Percentiles rank a stretch among this genome's conserved stretches.
Evolutionary conservation across 2,329 filamentous ascomycete genomes (phyloP).

Genomic region (Trichothecium roseum): DNA sequence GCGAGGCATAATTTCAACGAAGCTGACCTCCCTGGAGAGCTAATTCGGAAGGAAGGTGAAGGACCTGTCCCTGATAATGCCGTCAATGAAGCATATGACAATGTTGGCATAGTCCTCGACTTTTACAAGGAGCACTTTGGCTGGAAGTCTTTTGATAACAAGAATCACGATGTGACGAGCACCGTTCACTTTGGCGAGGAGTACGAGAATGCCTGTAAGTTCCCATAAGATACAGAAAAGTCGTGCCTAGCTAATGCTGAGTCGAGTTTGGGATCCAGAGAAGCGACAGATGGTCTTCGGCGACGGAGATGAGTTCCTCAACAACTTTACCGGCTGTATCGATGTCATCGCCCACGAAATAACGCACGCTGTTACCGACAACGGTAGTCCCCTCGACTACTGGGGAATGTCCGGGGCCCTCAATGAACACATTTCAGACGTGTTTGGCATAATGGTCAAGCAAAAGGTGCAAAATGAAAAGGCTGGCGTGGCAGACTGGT

Average conservation of each 20-base stretch:
- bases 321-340: slow-evolving; percentile 38
- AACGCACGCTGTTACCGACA: slow-evolving; percentile 43
- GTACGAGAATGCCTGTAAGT: slow-evolving; percentile 42
- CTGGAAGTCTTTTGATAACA: slow-evolving; percentile 42
- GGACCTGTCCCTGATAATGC: slow-evolving; percentile 25
- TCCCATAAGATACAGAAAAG: slow-evolving; percentile 3
- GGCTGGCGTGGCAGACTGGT: slow-evolving; percentile 38
- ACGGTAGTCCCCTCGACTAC: slow-evolving; percentile 39
- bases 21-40: slow-evolving; percentile 27
- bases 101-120: slow-evolving; percentile 34
- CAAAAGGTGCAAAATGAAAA: slow-evolving; percentile 36
- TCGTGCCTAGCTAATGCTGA: not conserved
- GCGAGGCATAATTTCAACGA: slow-evolving; percentile 26
- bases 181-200: slow-evolving; percentile 40
- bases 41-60: slow-evolving; percentile 32
- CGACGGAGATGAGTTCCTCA: slow-evolving; percentile 40
- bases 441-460: slow-evolving; percentile 48
- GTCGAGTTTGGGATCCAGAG: slow-evolving; percentile 36
- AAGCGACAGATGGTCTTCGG: slow-evolving; percentile 44
- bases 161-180: slow-evolving; percentile 36
- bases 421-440: slow-evolving; percentile 46
- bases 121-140: slow-evolving; percentile 39
- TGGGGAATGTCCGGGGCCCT: slow-evolving; percentile 41
- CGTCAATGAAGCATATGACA: slow-evolving; percentile 39
- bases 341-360: slow-evolving; percentile 49